Conservation (phyloP, 805 yeast genomes). For the Naumovozyma dairenensis region DNA sequence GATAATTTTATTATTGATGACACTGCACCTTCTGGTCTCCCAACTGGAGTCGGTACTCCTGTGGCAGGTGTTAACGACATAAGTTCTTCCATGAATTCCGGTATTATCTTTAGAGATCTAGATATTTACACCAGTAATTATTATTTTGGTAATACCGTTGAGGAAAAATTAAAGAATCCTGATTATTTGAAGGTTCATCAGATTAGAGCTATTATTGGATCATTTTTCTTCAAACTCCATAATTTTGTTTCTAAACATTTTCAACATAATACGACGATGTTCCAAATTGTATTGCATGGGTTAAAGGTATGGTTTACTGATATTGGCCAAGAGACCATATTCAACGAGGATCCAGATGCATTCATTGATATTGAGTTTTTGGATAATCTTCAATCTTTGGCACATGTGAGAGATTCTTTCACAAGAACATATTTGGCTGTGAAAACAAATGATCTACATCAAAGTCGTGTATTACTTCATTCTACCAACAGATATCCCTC, state of each 20-base stretch:
- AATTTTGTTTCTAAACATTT: constrained; percentile 37
- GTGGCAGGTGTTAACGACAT: constrained; percentile 22
- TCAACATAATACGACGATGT: constrained; percentile 55
- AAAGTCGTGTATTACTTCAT: constrained; percentile 60
- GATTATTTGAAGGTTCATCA: constrained; percentile 48
- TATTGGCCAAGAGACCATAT: constrained; percentile 61
- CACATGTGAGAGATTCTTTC: constrained; percentile 54
- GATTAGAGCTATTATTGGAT: constrained; percentile 50
- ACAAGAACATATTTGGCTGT: constrained; percentile 75
- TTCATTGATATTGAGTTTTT: constrained; percentile 46
- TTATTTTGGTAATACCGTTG: constrained; percentile 47
- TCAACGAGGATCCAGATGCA: constrained; percentile 45
- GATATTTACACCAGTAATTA: constrained; percentile 57
- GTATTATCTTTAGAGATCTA: constrained; percentile 46
- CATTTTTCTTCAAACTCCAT: constrained; percentile 49
- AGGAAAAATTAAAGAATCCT: constrained; percentile 34
- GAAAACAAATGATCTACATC: constrained; percentile 63
- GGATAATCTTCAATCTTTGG: constrained; percentile 50
- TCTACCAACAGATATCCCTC: constrained; percentile 67
- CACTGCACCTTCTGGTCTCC: constrained; percentile 34
- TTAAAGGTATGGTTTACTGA: constrained; percentile 72
- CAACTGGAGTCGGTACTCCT: constrained; percentile 31
- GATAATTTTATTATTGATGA: constrained; percentile 31
- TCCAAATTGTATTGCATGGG: constrained; percentile 52
- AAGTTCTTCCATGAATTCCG: constrained; percentile 43